Evolutionary conservation across 441 rosid genomes (phyloP), one percentile per base, ranked within the genome.

Genomic region (Erodium trifolium): DNA sequence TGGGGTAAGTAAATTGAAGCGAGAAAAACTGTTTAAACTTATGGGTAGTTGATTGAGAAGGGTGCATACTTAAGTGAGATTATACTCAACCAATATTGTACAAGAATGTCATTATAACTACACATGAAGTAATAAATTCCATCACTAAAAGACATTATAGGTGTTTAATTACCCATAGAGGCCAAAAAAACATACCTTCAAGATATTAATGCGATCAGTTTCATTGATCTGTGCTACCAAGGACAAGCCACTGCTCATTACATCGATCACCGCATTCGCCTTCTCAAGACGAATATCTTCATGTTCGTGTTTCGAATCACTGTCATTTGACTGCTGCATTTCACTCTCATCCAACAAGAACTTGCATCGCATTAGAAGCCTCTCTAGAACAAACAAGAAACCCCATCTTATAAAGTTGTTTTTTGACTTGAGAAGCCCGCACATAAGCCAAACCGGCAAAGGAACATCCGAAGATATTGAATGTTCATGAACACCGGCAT

Each of bases 321-420:
- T 74, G 80, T 78, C 75, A 69, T 72, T 80, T 69, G 85, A 73
- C n/a, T 70, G 86, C 77, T 84, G 92, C 81, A 83, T 80, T 77
- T 89, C 97, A 80, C 85, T 82, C 84, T 91, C 97, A 71, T 92
- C 99, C 80, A 95, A 75, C 79, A 95, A 77, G 81, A 87, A 92
- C 78, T 92, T 95, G 80, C 95, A 92, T 35, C 92, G 87, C 91
- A 89, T 89, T 70, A 95, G 98, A 86, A 95, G 95, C 79, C 96
- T 87, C 83, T 95, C 99, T 23, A 95, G 82, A 75, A 92, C 81
- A 75, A 88, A 83, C 67, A 95, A 72, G 77, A 95, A 95, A 39
- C 99, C 99, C 92, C 95, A 86, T 77, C 99, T 82, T 69, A 87
- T 88, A 63, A 78, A 41, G 69, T 76, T 86, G 82, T 88, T 75